A percentile compares a stretch with the other conserved stretches of the same genome.
Evolutionary conservation across 768 basidiomycete genomes (phyloP).

Genomic region (Clathrus columnatus): DNA sequence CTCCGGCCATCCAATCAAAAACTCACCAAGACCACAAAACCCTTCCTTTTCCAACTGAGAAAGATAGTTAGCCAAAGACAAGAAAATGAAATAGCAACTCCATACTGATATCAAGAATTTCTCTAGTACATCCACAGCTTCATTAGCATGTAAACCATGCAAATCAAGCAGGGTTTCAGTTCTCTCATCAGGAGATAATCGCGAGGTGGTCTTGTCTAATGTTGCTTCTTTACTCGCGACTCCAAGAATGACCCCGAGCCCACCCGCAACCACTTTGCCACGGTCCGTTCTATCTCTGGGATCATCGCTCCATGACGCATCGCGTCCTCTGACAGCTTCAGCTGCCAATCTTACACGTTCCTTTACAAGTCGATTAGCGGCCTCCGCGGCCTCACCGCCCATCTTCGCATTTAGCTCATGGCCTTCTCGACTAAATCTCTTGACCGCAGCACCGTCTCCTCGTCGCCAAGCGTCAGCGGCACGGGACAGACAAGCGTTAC

Average conservation of each 20-base stretch:
- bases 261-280: conserved; percentile 71
- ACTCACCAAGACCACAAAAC: conserved; percentile 75
- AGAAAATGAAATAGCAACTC: conserved; percentile 15
- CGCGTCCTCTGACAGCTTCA: conserved; percentile 63
- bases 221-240: conserved; percentile 53
- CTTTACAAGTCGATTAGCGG: conserved; percentile 75
- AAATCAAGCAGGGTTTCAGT: conserved; percentile 82
- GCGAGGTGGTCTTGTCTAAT: conserved; percentile 35
- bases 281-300: conserved; percentile 64
- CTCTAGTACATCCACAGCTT: conserved; percentile 86
- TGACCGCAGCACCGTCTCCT: conserved; percentile 93
- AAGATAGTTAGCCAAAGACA: background rate
- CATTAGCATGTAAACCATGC: conserved; percentile 89
- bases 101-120: conserved; percentile 81
- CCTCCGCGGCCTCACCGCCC: conserved; percentile 74
- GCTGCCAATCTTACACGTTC: conserved; percentile 73
- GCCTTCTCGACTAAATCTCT: conserved; percentile 88
- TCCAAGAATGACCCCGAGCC: conserved; percentile 83
- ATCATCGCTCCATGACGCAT: conserved; percentile 76
- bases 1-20: conserved; percentile 8
- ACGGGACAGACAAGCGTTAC: conserved; percentile 89
- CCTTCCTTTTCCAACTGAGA: conserved; percentile 75
- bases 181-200: conserved; percentile 74
- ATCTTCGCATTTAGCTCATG: conserved; percentile 91
- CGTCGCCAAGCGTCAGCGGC: conserved; percentile 95